Conservation (phyloP, 129 eudicot species). For the Helichrysum umbraculigerum region DNA sequence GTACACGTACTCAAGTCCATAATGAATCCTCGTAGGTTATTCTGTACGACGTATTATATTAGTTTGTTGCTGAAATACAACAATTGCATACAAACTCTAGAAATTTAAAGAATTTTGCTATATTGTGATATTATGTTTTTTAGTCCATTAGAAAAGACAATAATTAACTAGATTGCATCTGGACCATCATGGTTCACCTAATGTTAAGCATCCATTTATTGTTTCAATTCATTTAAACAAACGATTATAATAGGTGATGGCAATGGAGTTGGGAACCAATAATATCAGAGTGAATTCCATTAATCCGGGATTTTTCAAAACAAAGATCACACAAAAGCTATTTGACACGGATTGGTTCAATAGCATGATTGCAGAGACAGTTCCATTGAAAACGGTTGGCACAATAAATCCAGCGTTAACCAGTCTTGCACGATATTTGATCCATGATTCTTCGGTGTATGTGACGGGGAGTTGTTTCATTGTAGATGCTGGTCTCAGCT, state of each 20-base stretch:
- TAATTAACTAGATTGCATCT: no score
- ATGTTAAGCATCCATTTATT: no score
- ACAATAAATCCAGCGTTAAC: slow-evolving; percentile 52
- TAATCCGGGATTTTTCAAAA: slow-evolving; percentile 45
- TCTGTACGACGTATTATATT: no score
- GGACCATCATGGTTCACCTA: no score
- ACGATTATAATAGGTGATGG: slow-evolving; percentile 36
- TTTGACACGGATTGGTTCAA: slow-evolving; percentile 46
- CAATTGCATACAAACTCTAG: no score
- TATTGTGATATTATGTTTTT: no score
- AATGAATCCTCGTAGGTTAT: no score
- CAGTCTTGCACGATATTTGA: slow-evolving; percentile 42
- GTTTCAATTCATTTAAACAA: no score
- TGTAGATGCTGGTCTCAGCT: slow-evolving; percentile 47
- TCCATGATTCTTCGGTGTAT: slow-evolving; percentile 47
- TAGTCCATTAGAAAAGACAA: no score
- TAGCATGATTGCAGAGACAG: slow-evolving; percentile 30
- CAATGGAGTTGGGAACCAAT: slow-evolving; percentile 43
- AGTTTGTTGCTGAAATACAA: no score
- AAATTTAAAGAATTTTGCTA: no score
- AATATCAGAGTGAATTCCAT: slow-evolving; percentile 56
- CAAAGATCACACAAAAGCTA: slow-evolving; percentile 42
- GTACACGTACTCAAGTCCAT: no score
- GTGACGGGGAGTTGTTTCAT: slow-evolving; percentile 46
- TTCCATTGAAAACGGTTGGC: slow-evolving; percentile 43